phyloP scores from a whole-genome alignment of 495 filamentous ascomycete genomes.

The Aspergillus conjunctus region DNA sequence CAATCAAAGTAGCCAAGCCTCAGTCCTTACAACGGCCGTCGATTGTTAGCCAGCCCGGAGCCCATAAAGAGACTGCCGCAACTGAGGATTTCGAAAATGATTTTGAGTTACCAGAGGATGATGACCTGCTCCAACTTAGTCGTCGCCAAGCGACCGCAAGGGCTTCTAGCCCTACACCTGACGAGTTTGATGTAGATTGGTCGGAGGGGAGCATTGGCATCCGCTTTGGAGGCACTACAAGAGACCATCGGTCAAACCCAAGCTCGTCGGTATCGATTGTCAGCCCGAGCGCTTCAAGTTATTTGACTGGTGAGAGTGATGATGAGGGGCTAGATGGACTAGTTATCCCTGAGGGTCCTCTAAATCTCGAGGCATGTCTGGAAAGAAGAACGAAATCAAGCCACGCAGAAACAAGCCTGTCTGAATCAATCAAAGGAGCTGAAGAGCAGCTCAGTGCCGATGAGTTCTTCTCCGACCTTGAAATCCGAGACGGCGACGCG shows the following conservation, averaged over 20 bases:
- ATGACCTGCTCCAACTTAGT: slow-evolving; percentile 61
- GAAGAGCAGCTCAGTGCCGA: slow-evolving; percentile 57
- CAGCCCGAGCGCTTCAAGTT: slow-evolving; percentile 89
- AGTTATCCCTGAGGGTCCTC: slow-evolving; percentile 75
- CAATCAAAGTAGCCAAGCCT: slow-evolving; percentile 68
- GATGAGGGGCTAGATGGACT: slow-evolving; percentile 88
- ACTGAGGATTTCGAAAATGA: slow-evolving; percentile 77
- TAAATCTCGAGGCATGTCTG: slow-evolving; percentile 77
- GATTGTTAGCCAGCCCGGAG: background rate
- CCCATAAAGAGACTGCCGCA: slow-evolving; percentile 37
- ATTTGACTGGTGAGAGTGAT: slow-evolving; percentile 89
- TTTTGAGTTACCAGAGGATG: slow-evolving; percentile 68
- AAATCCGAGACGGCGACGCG: slow-evolving; percentile 79
- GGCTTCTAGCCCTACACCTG: slow-evolving; percentile 59
- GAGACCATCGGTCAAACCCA: slow-evolving; percentile 72
- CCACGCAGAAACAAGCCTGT: slow-evolving; percentile 40
- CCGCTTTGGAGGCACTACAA: slow-evolving; percentile 79
- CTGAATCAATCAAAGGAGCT: slow-evolving; percentile 34
- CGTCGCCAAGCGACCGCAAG: slow-evolving; percentile 59
- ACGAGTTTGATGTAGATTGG: slow-evolving; percentile 84
- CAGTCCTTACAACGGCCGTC: slow-evolving; percentile 54
- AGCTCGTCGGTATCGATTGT: slow-evolving; percentile 86
- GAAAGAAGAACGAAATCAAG: slow-evolving; percentile 64
- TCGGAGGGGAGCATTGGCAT: slow-evolving; percentile 89
- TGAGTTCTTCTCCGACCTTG: slow-evolving; percentile 85